These are phyloP conservation scores for Nephelium lappaceum DNA, from an alignment of 345 rosid species.

Conservation along the genomic window DNA sequence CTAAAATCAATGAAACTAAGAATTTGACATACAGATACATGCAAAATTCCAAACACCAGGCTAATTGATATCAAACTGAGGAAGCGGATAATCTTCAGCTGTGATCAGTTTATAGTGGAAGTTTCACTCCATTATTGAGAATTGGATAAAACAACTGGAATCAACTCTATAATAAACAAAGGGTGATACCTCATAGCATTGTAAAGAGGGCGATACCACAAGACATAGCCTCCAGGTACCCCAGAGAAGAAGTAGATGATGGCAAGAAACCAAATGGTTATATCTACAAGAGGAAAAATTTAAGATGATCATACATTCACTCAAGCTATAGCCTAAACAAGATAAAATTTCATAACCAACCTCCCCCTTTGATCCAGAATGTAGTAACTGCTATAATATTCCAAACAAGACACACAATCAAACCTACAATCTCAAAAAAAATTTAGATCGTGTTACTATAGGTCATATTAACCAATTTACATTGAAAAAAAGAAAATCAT, in stretches of 20 bases:
- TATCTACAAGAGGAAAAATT: constrained; percentile 50
- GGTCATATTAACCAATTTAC: constrained; percentile 6
- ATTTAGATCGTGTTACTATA: constrained; percentile 14
- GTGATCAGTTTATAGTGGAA: neutral
- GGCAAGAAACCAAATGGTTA: constrained; percentile 93
- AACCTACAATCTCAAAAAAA: constrained; percentile 50
- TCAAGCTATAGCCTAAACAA: neutral
- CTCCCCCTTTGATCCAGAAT: constrained; percentile 95
- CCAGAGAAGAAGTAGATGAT: constrained; percentile 87
- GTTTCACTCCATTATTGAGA: neutral
- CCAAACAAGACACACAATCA: constrained; percentile 79
- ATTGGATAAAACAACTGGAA: neutral
- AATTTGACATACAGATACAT: constrained; percentile 4
- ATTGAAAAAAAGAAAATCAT: neutral
- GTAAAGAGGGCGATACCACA: constrained; percentile 97
- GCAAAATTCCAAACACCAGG: neutral
- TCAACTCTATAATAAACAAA: constrained; percentile 4
- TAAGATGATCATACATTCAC: constrained; percentile 12
- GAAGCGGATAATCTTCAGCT: constrained; percentile 1
- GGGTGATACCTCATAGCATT: constrained; percentile 85
- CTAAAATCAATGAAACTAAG: neutral
- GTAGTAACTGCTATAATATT: constrained; percentile 82
- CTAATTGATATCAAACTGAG: neutral
- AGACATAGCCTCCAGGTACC: constrained; percentile 83
- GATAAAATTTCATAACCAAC: constrained; percentile 38